These are phyloP conservation scores for Salvia miltiorrhiza DNA, from an alignment of 257 asterid species.

Conservation along the genomic window DNA sequence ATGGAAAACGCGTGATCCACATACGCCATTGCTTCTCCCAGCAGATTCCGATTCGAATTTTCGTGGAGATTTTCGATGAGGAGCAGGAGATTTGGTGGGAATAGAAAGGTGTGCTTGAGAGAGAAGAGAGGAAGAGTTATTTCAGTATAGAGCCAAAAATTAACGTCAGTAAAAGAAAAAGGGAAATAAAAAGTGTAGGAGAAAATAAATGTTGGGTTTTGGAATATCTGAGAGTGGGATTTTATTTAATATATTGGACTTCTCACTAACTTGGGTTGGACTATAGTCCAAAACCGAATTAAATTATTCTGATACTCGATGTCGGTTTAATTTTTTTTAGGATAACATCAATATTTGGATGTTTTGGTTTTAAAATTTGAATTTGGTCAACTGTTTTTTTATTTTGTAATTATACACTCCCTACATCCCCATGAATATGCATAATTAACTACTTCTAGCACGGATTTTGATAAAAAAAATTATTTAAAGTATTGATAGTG, in stretches of 20 bases:
- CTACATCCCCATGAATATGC: no score
- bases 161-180: not conserved
- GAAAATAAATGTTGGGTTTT: slow-evolving; percentile 4
- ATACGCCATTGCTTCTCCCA: slow-evolving; percentile 54
- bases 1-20: slow-evolving; percentile 95
- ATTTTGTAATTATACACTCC: no score
- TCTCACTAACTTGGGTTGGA: not conserved
- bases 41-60: not conserved
- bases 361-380: no score
- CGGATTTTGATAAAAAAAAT: no score
- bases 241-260: not conserved
- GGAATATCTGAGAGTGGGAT: not conserved
- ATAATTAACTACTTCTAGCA: no score
- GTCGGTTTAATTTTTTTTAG: not conserved
- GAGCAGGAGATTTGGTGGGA: slow-evolving; percentile 16
- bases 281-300: not conserved
- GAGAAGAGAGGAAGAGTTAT: not conserved
- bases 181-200: not conserved
- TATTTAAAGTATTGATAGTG: no score
- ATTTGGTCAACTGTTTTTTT: no score
- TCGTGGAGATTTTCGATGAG: slow-evolving; percentile 1
- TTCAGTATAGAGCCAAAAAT: not conserved
- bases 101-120: slow-evolving; percentile 6
- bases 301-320: not conserved
- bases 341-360: no score